These are phyloP conservation scores for Amauroascus niger DNA, from an alignment of 2,329 filamentous ascomycete genomes.

Conservation along the genomic window DNA sequence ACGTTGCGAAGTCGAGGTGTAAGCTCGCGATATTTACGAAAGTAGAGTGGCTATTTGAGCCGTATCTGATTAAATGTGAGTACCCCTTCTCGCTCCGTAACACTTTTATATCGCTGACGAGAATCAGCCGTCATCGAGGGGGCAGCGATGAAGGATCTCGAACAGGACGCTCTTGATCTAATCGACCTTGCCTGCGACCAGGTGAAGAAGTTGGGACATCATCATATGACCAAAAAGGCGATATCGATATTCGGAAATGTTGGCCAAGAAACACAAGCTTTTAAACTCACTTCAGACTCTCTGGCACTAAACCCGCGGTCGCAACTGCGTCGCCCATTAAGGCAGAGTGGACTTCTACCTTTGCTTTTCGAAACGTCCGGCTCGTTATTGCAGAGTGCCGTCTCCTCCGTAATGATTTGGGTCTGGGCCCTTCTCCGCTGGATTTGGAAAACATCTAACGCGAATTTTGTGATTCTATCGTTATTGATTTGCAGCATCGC, in stretches of 20 bases:
- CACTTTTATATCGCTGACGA: not conserved
- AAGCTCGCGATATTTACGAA: constrained; percentile 81
- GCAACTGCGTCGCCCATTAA: constrained; percentile 48
- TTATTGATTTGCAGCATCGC: constrained; percentile 60
- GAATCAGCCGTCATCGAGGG: constrained; percentile 44
- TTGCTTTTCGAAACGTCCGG: constrained; percentile 63
- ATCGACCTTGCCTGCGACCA: constrained; percentile 44
- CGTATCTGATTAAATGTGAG: constrained; percentile 41
- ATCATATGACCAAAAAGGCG: constrained; percentile 41
- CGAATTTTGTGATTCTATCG: constrained; percentile 63
- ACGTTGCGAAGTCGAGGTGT: constrained; percentile 82
- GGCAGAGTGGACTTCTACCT: constrained; percentile 50
- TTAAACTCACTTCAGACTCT: constrained; percentile 31
- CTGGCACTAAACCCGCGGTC: constrained; percentile 24
- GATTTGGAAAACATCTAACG: constrained; percentile 57
- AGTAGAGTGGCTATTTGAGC: constrained; percentile 72
- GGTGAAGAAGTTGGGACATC: constrained; percentile 38
- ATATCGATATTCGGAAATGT: constrained; percentile 42
- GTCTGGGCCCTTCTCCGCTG: constrained; percentile 56
- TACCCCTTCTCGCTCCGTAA: not conserved
- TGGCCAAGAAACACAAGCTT: constrained; percentile 35
- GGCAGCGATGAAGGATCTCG: constrained; percentile 61
- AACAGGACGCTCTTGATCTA: constrained; percentile 41
- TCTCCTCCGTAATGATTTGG: constrained; percentile 69
- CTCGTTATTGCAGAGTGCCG: constrained; percentile 64